phyloP scores from a whole-genome alignment of 2,329 filamentous ascomycete genomes.

The Xylaria sp. region DNA sequence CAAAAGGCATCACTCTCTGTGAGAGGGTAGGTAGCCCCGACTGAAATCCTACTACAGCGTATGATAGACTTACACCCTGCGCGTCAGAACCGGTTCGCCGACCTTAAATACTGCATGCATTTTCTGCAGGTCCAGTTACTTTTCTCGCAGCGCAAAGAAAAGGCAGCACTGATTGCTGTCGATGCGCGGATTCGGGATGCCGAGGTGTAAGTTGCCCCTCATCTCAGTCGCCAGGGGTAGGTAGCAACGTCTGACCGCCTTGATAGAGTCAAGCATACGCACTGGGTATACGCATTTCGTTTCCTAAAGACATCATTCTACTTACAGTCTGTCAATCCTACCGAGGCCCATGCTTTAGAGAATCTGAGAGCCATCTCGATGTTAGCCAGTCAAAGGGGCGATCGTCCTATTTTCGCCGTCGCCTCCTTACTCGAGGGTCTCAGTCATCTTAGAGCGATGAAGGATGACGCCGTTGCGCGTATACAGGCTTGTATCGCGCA shows the following conservation, averaged over 20 bases:
- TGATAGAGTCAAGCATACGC: slow-evolving; percentile 67
- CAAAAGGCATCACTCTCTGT: slow-evolving; percentile 76
- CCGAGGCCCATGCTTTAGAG: slow-evolving; percentile 73
- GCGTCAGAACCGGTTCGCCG: slow-evolving; percentile 64
- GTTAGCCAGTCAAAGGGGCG: slow-evolving; percentile 69
- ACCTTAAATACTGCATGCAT: slow-evolving; percentile 82
- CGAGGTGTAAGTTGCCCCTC: slow-evolving; percentile 64
- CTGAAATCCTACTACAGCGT: background rate
- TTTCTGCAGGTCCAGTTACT: slow-evolving; percentile 77
- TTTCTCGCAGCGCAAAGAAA: slow-evolving; percentile 73
- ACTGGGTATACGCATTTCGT: slow-evolving; percentile 82
- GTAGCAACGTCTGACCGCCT: slow-evolving; percentile 38
- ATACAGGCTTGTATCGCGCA: slow-evolving; percentile 80
- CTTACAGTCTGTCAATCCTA: slow-evolving; percentile 68
- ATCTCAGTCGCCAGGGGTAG: slow-evolving; percentile 4
- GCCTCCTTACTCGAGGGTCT: slow-evolving; percentile 76
- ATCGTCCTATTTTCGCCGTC: slow-evolving; percentile 72
- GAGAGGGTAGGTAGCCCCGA: slow-evolving; percentile 63
- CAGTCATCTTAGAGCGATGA: slow-evolving; percentile 72
- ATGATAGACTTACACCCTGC: slow-evolving; percentile 43
- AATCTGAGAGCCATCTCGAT: slow-evolving; percentile 73
- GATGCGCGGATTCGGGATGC: slow-evolving; percentile 76
- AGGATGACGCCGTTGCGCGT: slow-evolving; percentile 73
- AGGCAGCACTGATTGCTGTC: slow-evolving; percentile 77
- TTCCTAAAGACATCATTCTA: slow-evolving; percentile 78